Percentiles rank a stretch among this genome's conserved stretches.
Conservation (phyloP, 2,329 filamentous ascomycete genomes). For the Huntiella omanensis region DNA sequence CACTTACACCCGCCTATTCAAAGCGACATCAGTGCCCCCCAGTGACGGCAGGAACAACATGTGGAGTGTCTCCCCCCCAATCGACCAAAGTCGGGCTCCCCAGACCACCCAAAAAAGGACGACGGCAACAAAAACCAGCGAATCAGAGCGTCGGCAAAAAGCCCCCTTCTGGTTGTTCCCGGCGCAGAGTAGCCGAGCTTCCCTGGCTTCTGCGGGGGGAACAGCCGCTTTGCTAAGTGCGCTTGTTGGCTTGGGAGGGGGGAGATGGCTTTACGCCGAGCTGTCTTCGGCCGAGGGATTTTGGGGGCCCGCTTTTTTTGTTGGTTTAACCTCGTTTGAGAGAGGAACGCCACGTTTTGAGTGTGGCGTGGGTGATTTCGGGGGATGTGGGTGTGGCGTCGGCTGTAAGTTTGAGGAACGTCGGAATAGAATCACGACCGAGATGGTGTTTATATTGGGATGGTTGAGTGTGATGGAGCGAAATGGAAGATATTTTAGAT, state of each 20-base stretch:
- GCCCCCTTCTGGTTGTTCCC: background rate
- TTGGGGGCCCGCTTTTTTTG: background rate
- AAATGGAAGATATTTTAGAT: no score
- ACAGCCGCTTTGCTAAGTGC: constrained; percentile 3
- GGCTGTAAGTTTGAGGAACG: no score
- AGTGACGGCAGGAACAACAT: no score
- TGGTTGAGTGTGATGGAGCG: no score
- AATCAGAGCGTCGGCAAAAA: background rate
- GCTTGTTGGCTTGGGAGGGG: background rate
- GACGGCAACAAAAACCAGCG: background rate
- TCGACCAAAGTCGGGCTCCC: no score
- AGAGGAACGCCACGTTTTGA: background rate
- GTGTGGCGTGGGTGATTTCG: background rate
- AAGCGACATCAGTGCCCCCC: no score
- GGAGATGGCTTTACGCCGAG: constrained; percentile 10
- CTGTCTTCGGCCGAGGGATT: constrained; percentile 10
- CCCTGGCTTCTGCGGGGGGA: background rate
- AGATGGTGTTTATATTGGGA: no score
- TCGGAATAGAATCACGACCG: no score
- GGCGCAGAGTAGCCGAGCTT: background rate
- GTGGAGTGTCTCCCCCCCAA: no score
- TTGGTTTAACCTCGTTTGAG: no score
- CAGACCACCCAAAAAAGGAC: no score
- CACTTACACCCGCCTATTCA: no score
- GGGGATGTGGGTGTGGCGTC: background rate